Evolutionary conservation across 345 rosid genomes (phyloP), one percentile per base, ranked within the genome.

Genomic region (Adansonia digitata): DNA sequence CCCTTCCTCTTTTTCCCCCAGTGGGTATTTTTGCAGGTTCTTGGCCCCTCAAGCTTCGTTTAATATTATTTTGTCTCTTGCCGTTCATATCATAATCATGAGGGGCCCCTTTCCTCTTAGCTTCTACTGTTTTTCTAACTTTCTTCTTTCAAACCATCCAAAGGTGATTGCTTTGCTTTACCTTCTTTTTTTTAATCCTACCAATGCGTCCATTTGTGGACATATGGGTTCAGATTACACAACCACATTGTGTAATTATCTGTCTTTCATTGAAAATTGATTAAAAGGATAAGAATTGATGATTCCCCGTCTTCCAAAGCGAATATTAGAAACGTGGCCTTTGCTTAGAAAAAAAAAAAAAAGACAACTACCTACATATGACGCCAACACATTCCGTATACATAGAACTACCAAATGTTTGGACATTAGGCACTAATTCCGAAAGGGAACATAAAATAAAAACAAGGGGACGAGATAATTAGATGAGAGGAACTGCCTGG

Each of bases 81-180:
- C 73, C 77, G 22, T 80, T 76, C 79, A 62, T 53, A 74, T 82
- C 81, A 34, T 69, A 37, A 78, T 79, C 76, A 79, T 79, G 83
- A 81, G 80, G 75, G 78, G 76, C 62, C 45, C 46, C 46, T 40
- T 29, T 18, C n/a, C 35, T 43, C 27, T 67, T 56, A 61, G 69
- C 69, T 45, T 53, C 9, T 39, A 39, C 29, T 63, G 69, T 39
- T 63, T 67, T 67, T 46, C 71, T 24, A 43, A 53, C 37, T 66
- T 76, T 34, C 34, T 40, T 42, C 67, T 52, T 56, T 29, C 20
- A 61, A 43, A 72, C 37, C 27, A 37, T 70, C 80, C 76, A 77
- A 79, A 79, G 71, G 31, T 27, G 81, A 57, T 75, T 73, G 75
- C 55, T 37, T 71, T 60, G 68, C 17, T 55, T 65, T 69, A 18